Evolutionary conservation across 2,329 filamentous ascomycete genomes (phyloP), one percentile per base, ranked within the genome.

Genomic region (Seiridium cupressi): DNA sequence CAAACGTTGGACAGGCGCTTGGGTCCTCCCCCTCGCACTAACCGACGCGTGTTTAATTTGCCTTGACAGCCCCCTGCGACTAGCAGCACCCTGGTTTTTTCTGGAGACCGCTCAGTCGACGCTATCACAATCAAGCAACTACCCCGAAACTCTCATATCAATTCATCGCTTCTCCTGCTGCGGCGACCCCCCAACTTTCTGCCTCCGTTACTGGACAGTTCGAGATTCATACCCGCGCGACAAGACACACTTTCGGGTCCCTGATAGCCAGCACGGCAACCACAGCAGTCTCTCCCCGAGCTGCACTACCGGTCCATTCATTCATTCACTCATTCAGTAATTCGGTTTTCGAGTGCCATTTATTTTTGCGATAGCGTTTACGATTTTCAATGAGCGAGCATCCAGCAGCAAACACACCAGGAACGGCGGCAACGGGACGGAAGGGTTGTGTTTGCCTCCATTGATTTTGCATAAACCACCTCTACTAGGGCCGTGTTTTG

Each of bases 31-130:
- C 55, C 54, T 34, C n/a, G 35, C 60, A 57, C 61, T 66, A 66
- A 66, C 59, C 63, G 67, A 73, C 68, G 73, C 72, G 72, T 71
- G 70, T 73, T 72, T 71, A 74, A 76, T 76, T 76, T 75, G 69
- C 65, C 48, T 65, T 65, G 64, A 63, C 68, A 71, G 34, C 34
- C 49, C 35, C 49, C 49, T 35, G 34, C 32, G 32, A 32, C 49
- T 53, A 53, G 49, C 68, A 60, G 60, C 55, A 61, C 44, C 60
- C 57, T 55, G 55, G 57, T 36, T 62, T 34, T 35, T 55, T 35
- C 44, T 49, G 35, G 55, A 13, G 32, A 35, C 46, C 46, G 11
- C 49, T 38, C 55, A 58, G 66, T 69, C 66, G 59, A 60, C 64
- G 65, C 69, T 71, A 72, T 70, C 68, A 74, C 72, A 73, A 72